phyloP scores from a whole-genome alignment of 208 protist species.

The Wallacemonas sp. region DNA sequence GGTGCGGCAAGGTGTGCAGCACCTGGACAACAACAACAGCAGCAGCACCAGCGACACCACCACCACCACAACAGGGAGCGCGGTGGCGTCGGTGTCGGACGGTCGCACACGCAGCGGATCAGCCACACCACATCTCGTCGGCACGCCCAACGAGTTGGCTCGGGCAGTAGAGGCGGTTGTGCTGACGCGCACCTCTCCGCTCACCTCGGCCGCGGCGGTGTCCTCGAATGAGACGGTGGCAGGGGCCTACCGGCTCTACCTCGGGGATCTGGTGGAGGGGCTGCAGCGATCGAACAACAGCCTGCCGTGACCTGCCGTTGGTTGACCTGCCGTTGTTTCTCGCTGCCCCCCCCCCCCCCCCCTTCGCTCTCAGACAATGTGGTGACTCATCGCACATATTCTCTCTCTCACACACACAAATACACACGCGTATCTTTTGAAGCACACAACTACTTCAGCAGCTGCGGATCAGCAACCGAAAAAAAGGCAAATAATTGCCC shows the following conservation, averaged over 20 bases:
- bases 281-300: constrained; percentile 55
- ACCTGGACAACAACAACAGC: not conserved
- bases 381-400: too few species aligned
- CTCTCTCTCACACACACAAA: too few species aligned
- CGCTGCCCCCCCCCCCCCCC: too few species aligned
- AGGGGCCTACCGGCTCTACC: constrained; percentile 44
- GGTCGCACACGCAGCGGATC: too few species aligned
- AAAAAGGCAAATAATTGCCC: too few species aligned
- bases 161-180: not conserved
- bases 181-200: constrained; percentile 2
- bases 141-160: not conserved
- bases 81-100: too few species aligned
- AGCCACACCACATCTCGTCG: not conserved
- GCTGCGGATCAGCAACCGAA: too few species aligned
- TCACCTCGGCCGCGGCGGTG: constrained; percentile 13
- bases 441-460: too few species aligned
- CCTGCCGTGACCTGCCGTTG: constrained; percentile 21
- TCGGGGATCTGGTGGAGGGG: constrained; percentile 47
- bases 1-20: constrained; percentile 36
- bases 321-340: too few species aligned
- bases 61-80: not conserved
- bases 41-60: not conserved
- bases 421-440: too few species aligned
- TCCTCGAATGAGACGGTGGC: constrained; percentile 29
- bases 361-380: too few species aligned